phyloP scores from a whole-genome alignment of 768 basidiomycete genomes.

The Pisolithus albus region DNA sequence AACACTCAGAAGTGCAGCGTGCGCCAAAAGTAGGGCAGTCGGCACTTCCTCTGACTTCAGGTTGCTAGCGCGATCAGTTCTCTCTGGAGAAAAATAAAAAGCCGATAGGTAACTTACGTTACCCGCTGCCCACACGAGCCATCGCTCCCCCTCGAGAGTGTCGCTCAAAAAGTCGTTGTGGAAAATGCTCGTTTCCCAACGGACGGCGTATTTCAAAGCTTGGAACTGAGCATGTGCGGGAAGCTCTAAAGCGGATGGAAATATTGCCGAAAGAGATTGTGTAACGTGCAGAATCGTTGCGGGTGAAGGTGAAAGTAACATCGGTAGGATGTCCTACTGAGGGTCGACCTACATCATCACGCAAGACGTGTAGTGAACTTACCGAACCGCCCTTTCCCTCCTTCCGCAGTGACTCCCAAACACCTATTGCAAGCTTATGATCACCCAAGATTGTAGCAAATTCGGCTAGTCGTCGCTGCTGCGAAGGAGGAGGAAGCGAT shows the following conservation, averaged over 20 bases:
- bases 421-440: slow-evolving; percentile 68
- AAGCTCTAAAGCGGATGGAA: slow-evolving; percentile 38
- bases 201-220: slow-evolving; percentile 59
- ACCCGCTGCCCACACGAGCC: slow-evolving; percentile 82
- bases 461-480: slow-evolving; percentile 86
- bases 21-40: slow-evolving; percentile 70
- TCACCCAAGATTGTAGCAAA: slow-evolving; percentile 92
- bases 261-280: slow-evolving; percentile 48
- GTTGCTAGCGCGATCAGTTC: slow-evolving; percentile 23
- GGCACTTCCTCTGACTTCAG: slow-evolving; percentile 77
- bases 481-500: slow-evolving; percentile 42
- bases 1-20: slow-evolving; percentile 66
- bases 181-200: slow-evolving; percentile 69
- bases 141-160: slow-evolving; percentile 68
- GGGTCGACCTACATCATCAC: slow-evolving; percentile 7
- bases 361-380: slow-evolving; percentile 22
- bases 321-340: slow-evolving; percentile 71
- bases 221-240: slow-evolving; percentile 62
- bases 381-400: slow-evolving; percentile 87
- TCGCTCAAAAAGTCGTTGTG: slow-evolving; percentile 50
- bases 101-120: slow-evolving; percentile 46
- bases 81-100: not conserved
- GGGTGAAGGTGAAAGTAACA: slow-evolving; percentile 63
- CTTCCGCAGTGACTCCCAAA: slow-evolving; percentile 85
- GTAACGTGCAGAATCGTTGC: slow-evolving; percentile 53